Evolutionary conservation across 2,329 filamentous ascomycete species (phyloP), one percentile per base, ranked within the genome.

Genomic region (Tympanopsis confertula): DNA sequence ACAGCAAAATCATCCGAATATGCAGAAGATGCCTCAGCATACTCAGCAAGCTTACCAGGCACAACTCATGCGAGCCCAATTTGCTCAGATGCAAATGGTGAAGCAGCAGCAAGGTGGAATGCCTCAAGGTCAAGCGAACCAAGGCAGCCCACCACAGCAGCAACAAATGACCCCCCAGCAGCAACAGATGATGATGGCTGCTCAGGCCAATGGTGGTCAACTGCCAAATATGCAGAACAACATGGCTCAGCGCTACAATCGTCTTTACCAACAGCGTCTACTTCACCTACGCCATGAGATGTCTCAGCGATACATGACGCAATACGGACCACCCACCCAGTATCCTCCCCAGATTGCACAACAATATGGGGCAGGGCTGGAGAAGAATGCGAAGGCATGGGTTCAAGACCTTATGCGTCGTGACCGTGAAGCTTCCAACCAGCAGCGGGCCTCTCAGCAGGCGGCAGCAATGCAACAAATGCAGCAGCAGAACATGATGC

Each of bases 1-100:
- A 19, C 45, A 48, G 17, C 54, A 53, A 37, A 45, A 52, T 19
- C 54, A 58, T 37, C 57, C 57, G 37, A 59, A 61, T 24, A 54
- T 52, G 19, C 46, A 47, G 15, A 10, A 17, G 30, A 33, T 33
- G 15, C 12, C 12, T 10, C n/a, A n/a, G n/a, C n/a, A n/a, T n/a
- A 33, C 10, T 18, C 30, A 33, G 30, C 30, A 33, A 10, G 15
- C 30, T 7, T 33, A 33, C 15, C 30, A 33, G 15, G 30, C 30
- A 13, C 15, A 13, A 17, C 30, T 33, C 10, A 13, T 33, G 30
- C 30, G 30, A 10, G 15, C 12, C 10, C 30, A 33, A 15, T 17
- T 13, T 7, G 17, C 30, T 18, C 30, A 33, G 15, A 33, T 33
- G 30, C 30, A 33, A 18, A 33, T 33, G 30, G 30, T 15, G 12